These are phyloP conservation scores for Diaporthe longicolla DNA, from an alignment of 2,329 filamentous ascomycete species.

Conservation along the genomic window DNA sequence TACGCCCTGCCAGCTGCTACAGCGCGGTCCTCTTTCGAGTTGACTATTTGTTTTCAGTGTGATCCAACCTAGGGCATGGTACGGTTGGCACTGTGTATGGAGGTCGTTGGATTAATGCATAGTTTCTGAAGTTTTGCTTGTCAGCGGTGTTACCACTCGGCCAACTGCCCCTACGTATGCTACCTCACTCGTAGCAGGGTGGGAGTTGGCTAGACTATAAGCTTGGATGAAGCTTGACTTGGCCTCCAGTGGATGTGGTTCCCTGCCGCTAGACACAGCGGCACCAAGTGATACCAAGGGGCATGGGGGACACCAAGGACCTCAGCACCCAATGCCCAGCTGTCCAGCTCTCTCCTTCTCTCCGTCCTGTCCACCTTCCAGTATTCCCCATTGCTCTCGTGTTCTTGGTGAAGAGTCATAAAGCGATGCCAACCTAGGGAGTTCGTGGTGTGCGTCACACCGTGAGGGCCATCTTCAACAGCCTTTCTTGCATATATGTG, in stretches of 20 bases:
- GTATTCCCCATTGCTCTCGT: background rate
- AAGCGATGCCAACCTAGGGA: background rate
- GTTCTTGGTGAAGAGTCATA: background rate
- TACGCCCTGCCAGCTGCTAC: slow-evolving; percentile 36
- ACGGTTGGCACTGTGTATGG: slow-evolving; percentile 45
- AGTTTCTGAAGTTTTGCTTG: slow-evolving; percentile 11
- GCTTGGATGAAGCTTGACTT: background rate
- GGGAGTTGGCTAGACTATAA: slow-evolving; percentile 10
- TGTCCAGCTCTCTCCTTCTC: background rate
- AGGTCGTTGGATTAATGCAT: slow-evolving; percentile 29
- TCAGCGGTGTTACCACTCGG: slow-evolving; percentile 21
- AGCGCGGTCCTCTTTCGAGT: slow-evolving; percentile 36
- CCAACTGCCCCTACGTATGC: slow-evolving; percentile 30
- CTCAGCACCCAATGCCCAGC: background rate
- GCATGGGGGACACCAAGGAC: background rate
- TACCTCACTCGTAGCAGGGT: slow-evolving; percentile 12
- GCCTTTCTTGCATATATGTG: background rate
- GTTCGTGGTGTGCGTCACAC: background rate
- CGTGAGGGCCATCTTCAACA: background rate
- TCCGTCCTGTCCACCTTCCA: background rate
- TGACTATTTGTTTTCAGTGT: slow-evolving; percentile 34
- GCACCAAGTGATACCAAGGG: background rate
- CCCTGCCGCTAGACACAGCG: background rate
- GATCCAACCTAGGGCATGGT: slow-evolving; percentile 43
- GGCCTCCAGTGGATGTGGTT: background rate